Percentiles rank a stretch among this genome's conserved stretches.
Evolutionary conservation across 495 filamentous ascomycete species (phyloP).

Genomic region (Penicillium crystallinum): DNA sequence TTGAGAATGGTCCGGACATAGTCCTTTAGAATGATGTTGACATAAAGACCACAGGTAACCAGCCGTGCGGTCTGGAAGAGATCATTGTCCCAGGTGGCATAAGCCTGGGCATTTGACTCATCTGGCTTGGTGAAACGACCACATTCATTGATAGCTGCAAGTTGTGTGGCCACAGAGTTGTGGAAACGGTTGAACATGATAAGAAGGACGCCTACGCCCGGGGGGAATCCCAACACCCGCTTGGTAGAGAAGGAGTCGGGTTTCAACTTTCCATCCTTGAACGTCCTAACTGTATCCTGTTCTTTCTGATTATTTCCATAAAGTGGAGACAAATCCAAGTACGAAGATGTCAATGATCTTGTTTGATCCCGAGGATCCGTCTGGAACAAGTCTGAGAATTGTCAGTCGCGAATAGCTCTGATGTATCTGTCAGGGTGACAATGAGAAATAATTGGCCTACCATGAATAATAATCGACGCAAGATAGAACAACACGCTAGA

Average conservation of each 20-base stretch:
- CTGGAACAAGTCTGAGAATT: conserved; percentile 50
- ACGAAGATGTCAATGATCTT: conserved; percentile 72
- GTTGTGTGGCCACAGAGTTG: conserved; percentile 61
- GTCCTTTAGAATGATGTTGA: conserved; percentile 72
- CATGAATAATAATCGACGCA: conserved; percentile 86
- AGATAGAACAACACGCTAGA: conserved; percentile 88
- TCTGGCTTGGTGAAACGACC: conserved; percentile 51
- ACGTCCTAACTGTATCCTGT: conserved; percentile 70
- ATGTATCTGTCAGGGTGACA: neutral
- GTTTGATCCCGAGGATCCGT: conserved; percentile 52
- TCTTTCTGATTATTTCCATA: conserved; percentile 78
- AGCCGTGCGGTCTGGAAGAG: conserved; percentile 72
- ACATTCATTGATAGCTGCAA: conserved; percentile 56
- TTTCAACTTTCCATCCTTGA: conserved; percentile 79
- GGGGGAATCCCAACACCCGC: conserved; percentile 73
- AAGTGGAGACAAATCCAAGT: conserved; percentile 77
- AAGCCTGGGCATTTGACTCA: conserved; percentile 44
- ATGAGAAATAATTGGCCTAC: conserved; percentile 20
- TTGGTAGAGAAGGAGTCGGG: conserved; percentile 76
- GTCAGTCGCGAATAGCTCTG: conserved; percentile 18
- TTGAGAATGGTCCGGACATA: conserved; percentile 81
- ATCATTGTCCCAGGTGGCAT: conserved; percentile 66
- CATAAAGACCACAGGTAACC: conserved; percentile 70
- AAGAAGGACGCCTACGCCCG: conserved; percentile 70
- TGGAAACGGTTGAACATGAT: conserved; percentile 75